Conservation (phyloP, 2,329 filamentous ascomycete genomes). For the Cylindrodendrum hubeiense region DNA sequence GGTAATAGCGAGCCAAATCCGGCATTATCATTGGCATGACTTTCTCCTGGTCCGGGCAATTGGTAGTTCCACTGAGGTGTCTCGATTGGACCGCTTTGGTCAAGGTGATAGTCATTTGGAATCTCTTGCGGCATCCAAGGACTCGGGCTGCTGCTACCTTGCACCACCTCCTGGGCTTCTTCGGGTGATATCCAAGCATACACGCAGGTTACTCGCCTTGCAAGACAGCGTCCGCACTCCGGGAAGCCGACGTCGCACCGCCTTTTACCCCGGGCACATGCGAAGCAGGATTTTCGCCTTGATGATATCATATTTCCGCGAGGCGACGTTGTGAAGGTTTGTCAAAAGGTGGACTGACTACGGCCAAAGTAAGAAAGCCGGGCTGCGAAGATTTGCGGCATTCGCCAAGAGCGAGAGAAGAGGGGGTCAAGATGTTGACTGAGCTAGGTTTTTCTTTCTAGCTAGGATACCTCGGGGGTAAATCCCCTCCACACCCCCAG, state of each 20-base stretch:
- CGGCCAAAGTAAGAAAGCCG: not conserved
- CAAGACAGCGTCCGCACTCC: slow-evolving; percentile 18
- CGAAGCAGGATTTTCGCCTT: slow-evolving; percentile 26
- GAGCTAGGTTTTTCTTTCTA: no score
- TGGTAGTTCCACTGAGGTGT: not conserved
- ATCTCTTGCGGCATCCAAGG: not conserved
- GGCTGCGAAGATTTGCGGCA: not conserved
- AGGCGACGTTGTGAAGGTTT: not conserved
- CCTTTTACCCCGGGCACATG: slow-evolving; percentile 21
- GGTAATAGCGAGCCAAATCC: not conserved
- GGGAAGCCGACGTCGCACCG: slow-evolving; percentile 26
- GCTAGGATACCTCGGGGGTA: no score
- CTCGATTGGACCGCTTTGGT: not conserved
- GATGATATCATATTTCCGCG: slow-evolving; percentile 11
- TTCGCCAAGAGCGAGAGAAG: not conserved
- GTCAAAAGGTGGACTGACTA: not conserved
- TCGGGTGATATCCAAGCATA: slow-evolving; percentile 17
- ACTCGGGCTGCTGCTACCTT: not conserved
- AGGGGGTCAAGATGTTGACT: no score
- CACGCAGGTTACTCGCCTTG: slow-evolving; percentile 7
- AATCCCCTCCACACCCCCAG: no score
- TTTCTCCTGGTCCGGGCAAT: not conserved
- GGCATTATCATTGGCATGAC: not conserved
- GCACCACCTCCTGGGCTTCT: not conserved
- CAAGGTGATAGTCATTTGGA: not conserved